A percentile compares a stretch with the other conserved stretches of the same genome.
These are phyloP conservation scores for Calonectria fujianensis DNA, from an alignment of 2,329 filamentous ascomycete genomes.

Conservation along the genomic window DNA sequence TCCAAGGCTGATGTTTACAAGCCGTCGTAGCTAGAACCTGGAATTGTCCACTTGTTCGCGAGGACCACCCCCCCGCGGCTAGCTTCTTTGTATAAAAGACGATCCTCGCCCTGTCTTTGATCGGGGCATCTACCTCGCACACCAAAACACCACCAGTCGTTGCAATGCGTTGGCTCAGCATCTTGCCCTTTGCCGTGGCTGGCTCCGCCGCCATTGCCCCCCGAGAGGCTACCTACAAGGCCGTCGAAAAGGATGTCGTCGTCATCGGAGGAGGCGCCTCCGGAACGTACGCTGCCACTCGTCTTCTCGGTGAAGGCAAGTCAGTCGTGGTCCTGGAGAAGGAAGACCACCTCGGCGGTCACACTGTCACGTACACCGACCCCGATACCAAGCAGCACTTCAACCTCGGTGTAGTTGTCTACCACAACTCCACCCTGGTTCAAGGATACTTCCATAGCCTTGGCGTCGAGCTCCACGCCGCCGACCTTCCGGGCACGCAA, in stretches of 20 bases:
- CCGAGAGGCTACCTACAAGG: neutral
- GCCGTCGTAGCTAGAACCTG: neutral
- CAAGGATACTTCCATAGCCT: conserved; percentile 1
- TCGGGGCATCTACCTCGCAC: neutral
- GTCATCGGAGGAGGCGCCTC: conserved; percentile 31
- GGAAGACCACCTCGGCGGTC: conserved; percentile 29
- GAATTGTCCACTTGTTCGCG: neutral
- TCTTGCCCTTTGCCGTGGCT: conserved; percentile 5
- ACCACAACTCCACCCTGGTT: conserved; percentile 13
- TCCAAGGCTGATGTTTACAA: neutral
- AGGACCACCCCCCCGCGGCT: neutral
- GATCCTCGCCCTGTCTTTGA: neutral
- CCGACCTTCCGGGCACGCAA: fast-evolving
- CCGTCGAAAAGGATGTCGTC: conserved; percentile 27
- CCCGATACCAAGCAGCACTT: conserved; percentile 29
- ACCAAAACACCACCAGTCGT: neutral
- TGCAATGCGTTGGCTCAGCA: conserved; percentile 18
- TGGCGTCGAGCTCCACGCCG: neutral
- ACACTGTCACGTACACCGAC: conserved; percentile 28
- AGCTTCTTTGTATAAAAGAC: conserved; percentile 6
- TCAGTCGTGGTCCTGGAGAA: conserved; percentile 33
- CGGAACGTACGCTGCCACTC: conserved; percentile 23
- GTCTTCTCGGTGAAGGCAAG: conserved; percentile 3
- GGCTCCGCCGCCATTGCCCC: conserved; percentile 12
- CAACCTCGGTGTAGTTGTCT: conserved; percentile 29